Evolutionary conservation across 1,284 basidiomycete species (phyloP), one percentile per base, ranked within the genome.

Genomic region (Malassezia dermatis): DNA sequence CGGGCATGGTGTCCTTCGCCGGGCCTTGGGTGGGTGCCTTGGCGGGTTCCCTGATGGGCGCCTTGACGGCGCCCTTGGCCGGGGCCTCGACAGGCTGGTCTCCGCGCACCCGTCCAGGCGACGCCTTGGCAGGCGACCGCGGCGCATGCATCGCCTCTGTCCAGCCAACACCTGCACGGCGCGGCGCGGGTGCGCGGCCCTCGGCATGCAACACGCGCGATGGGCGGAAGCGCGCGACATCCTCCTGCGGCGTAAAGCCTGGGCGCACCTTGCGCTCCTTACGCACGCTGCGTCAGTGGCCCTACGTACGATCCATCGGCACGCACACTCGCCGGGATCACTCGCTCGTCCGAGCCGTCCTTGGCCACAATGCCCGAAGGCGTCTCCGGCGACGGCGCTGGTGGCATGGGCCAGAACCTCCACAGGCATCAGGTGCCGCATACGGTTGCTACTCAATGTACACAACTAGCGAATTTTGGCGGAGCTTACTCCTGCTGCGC

Each of bases 291-390:
- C 12, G 17, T 55, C 23, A 55, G 53, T 15, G 15, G 19, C 12
- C 5, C n/a, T 24, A 55, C 53, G 17, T 50, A 55, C 54, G 55
- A 57, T 24, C 55, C 55, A 44, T 57, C 55, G 2, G 55, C 55
- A 12, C 55, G 55, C 12, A 52, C 46, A 30, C 55, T 57, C 3
- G 43, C 26, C 6, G 55, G 55, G 12, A 57, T 34, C 1, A 57
- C 49, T 8, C 35, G 24, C 3, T 37, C 50, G 6, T 43, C 24
- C 17, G 42, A 11, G 28, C 21, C n/a, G 7, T 15, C 32, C 21
- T 35, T 45, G 12, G 21, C 37, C 8, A 57, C 55, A 21, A 57
- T 52, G 26, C 55, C 55, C 21, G 55, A 57, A 31, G 55, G 55
- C 43, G 47, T 27, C 6, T 46, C 35, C 5, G 26, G 21, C n/a